Base-by-base conservation (phyloP, 768 basidiomycete species). In the Hygrophorus pudorinus region DNA sequence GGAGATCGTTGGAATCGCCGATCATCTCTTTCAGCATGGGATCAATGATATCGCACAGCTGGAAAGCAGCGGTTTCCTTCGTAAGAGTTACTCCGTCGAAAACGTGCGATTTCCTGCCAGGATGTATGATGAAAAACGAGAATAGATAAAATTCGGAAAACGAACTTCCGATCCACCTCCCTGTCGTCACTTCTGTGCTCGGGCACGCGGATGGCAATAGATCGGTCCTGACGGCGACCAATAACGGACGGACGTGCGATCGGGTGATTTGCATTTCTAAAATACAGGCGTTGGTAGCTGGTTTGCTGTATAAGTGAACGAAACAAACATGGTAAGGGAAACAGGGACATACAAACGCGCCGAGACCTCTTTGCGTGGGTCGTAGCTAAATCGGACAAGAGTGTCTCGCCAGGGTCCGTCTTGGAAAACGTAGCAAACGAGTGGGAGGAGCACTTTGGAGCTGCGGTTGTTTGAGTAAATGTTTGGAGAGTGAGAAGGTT, bases 351-450 rank as follows among this genome's bases (percentile, higher is more conserved):
- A 93, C 93, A 91, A 77, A 51, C 87, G 72, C 14, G 88, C 81
- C 39, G 70, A 65, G 2, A 72, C 70, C 48, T 87, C 74, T 53
- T 73, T 74, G 32, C 93, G 72, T 7, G 96, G 96, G 56, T 99
- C 96, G 56, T 92, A 98, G 10, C 82, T 79, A 46, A 91, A 83
- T 36, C 79, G 78, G 29, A 97, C 73, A 40, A 92, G 72, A 11
- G 86, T 85, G 53, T 97, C 93, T 32, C 90, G 73, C 82, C 86
- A 98, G 2, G 93, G 92, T 0, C 96, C 96, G 51, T 96, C 93
- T 52, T 82, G 77, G 56, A 97, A 93, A 7, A 86, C 83, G 56
- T 93, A 99, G 44, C 81, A 83, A 3, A 85, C 77, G 4, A 86
- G 63, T 2, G 92, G 84, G 13, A 94, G 72, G 12, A 91, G 69